Evolutionary conservation across 139 green algal species (phyloP), one percentile per base, ranked within the genome.

Genomic region (Volvox africanus): DNA sequence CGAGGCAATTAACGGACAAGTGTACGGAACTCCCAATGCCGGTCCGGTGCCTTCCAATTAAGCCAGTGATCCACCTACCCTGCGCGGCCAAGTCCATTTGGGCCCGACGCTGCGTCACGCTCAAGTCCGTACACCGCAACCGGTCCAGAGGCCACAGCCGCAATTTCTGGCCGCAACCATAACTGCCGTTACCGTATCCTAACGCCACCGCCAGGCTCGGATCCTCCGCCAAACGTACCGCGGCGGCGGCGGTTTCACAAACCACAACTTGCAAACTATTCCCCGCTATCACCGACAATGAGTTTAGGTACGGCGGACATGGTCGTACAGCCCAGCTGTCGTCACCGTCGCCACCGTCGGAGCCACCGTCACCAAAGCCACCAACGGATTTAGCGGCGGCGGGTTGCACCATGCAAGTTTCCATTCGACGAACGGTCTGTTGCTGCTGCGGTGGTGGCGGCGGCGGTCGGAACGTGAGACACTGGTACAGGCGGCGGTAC

Each of bases 61-160:
- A 75, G 22, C 11, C 67, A 28, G 11, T 3, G 67, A 28, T 75
- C 14, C 93, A 62, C 86, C 0, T 30, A 90, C 87, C 80, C 50
- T 62, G 20, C 20, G 62, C 33, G 14, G 78, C 93, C 28, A 93
- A 65, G 28, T 71, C 73, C 32, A 37, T 33, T 35, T 93, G 93
- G 1, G 93, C 93, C 68, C 69, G 71, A 0, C 88, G 88, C 90
- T 93, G 93, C 1, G 44, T 28, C 37, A 5, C 33, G 20, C 61
- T 79, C 36, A 80, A 65, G 44, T 93, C 67, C 33, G 67, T 1
- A 22, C 14, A 36, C 28, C n/a, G 21, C 73, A 96, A 80, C 14
- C 55, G 65, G 61, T 95, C 92, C 22, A 96, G 80, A 1, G 94
- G 92, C 94, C 94, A 96, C 32, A 96, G 82, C 33, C 93, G 91